Conservation (phyloP, 108 stramenopile species). For the Cyclostephanos invisitatus region DNA sequence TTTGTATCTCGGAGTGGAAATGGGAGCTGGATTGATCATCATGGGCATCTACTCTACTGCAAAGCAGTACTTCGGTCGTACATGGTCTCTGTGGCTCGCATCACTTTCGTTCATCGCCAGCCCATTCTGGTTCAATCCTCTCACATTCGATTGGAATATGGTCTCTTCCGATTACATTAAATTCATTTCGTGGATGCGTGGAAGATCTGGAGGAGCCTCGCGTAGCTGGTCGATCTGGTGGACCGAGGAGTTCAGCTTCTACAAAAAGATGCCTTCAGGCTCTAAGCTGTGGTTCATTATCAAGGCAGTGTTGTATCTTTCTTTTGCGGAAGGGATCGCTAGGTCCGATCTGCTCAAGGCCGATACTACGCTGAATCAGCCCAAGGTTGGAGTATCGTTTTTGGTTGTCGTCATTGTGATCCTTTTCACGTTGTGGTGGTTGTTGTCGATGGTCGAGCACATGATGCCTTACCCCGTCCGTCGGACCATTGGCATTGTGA, state of each 20-base stretch:
- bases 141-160: slow-evolving; percentile 95
- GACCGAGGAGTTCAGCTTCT: slow-evolving; percentile 91
- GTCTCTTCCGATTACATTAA: slow-evolving; percentile 81
- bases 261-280: slow-evolving; percentile 71
- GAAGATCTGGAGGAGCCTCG: slow-evolving; percentile 75
- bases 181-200: slow-evolving; percentile 90
- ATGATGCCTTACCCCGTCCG: slow-evolving; percentile 79
- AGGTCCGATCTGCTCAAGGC: slow-evolving; percentile 74
- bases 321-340: slow-evolving; percentile 86
- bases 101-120: slow-evolving; percentile 94
- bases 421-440: slow-evolving; percentile 55
- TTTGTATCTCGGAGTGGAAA: slow-evolving; percentile 96
- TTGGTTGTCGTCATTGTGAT: slow-evolving; percentile 56
- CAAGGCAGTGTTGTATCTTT: slow-evolving; percentile 79
- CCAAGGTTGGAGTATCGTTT: slow-evolving; percentile 58
- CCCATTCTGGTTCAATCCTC: slow-evolving; percentile 99
- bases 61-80: slow-evolving; percentile 93
- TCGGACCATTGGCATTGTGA: slow-evolving; percentile 76
- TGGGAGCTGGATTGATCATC: slow-evolving; percentile 87
- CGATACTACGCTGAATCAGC: slow-evolving; percentile 75
- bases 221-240: slow-evolving; percentile 96
- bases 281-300: slow-evolving; percentile 83
- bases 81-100: slow-evolving; percentile 98
- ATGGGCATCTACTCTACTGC: slow-evolving; percentile 88
- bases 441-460: slow-evolving; percentile 63